These are phyloP conservation scores for Tolypocladium amazonense DNA, from an alignment of 2,329 filamentous ascomycete genomes.

Conservation along the genomic window DNA sequence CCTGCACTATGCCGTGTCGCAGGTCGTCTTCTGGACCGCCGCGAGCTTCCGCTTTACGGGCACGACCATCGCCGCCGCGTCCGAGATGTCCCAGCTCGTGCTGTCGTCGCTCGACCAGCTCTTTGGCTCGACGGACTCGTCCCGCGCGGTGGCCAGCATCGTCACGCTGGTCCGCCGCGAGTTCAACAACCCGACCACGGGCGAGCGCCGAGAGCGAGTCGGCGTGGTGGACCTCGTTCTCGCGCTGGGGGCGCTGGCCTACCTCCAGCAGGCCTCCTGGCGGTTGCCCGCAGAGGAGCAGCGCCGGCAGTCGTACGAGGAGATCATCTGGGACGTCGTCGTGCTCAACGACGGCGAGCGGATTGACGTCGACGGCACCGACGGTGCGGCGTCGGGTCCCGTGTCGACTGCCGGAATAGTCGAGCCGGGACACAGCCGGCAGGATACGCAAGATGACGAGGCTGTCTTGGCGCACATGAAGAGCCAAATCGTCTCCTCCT, in stretches of 20 bases:
- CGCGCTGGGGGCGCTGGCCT: slow-evolving; percentile 49
- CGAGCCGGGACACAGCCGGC: neutral
- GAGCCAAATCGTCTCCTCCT: slow-evolving; percentile 41
- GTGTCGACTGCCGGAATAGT: neutral
- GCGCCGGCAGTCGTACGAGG: slow-evolving; percentile 36
- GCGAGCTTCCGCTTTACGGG: slow-evolving; percentile 49
- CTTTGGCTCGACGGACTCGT: slow-evolving; percentile 59
- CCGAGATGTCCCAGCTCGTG: slow-evolving; percentile 46
- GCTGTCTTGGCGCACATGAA: slow-evolving; percentile 33
- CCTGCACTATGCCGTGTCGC: slow-evolving; percentile 46
- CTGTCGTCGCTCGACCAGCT: slow-evolving; percentile 52
- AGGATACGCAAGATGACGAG: slow-evolving; percentile 24
- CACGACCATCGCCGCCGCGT: slow-evolving; percentile 41
- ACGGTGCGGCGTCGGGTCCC: slow-evolving; percentile 10
- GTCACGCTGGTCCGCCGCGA: slow-evolving; percentile 53
- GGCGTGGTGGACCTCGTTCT: slow-evolving; percentile 50
- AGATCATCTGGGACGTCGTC: slow-evolving; percentile 57
- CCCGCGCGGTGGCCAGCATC: slow-evolving; percentile 55
- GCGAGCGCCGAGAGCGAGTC: slow-evolving; percentile 46
- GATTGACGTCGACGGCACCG: slow-evolving; percentile 36
- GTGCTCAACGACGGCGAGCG: slow-evolving; percentile 48
- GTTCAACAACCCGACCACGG: slow-evolving; percentile 52
- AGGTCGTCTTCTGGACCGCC: slow-evolving; percentile 50
- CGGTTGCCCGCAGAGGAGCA: slow-evolving; percentile 39
- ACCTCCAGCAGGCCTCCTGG: slow-evolving; percentile 47